Evolutionary conservation across 2,329 filamentous ascomycete species (phyloP), one percentile per base, ranked within the genome.

Genomic region (Myriangium duriaei): DNA sequence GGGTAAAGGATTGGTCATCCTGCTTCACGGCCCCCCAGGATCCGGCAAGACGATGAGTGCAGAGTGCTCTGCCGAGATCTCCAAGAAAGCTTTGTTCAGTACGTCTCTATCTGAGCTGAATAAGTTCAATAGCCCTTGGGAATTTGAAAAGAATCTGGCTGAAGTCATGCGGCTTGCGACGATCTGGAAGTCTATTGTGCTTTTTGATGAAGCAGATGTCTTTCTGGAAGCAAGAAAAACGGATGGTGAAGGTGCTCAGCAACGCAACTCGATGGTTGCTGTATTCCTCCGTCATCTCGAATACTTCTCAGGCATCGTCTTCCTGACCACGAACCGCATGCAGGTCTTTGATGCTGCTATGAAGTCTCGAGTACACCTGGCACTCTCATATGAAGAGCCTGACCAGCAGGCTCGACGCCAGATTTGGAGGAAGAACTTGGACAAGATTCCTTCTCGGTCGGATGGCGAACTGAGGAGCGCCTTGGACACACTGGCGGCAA

Each of bases 121-220:
- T 17, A 39, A 16, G 41, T 40, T 28, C 43, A 45, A 43, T 41
- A 4, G 21, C 43, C 3, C 47, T 44, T 4, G 45, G 42, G 11
- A 45, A 47, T 28, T 40, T 44, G 15, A 40, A 42, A 2, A 48
- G 46, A 4, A 42, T 42, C 11, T 39, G 12, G 39, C 36, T 10
- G 42, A 5, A 28, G 44, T 29, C 34, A 52, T 29, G 45, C 54
- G 34, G 3, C 33, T 47, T 6, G 16, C 19, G 39, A 5, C 40
- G 52, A 3, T 26, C 2, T 52, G 52, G 51, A 41, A 46, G 10
- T 49, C 48, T 5, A 48, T 63, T 2, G 44, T 64, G 4, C 52
- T 63, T 4, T 46, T 63, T 5, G 58, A 63, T 43, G 54, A 63
- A 43, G 58, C 56, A 6, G 58, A 63, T 40, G 52, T 59, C 4